Evolutionary conservation across 768 basidiomycete species (phyloP).

Genomic region (Boletus barrowsii): DNA sequence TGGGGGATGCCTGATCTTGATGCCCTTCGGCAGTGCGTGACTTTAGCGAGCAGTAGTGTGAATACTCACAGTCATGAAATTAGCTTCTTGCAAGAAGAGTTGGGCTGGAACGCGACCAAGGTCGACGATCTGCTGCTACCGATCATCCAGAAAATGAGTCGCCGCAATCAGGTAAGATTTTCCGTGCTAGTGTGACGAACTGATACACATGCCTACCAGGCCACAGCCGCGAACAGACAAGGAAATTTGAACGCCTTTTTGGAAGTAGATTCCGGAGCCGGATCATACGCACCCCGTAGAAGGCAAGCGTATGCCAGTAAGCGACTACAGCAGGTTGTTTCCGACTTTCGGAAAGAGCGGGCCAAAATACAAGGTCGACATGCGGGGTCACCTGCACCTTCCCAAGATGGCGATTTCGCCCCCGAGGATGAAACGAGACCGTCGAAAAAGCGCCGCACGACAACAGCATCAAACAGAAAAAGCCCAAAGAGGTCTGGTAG

Average conservation of each 20-base stretch:
- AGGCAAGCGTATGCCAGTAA: conserved; percentile 83
- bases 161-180: conserved; percentile 63
- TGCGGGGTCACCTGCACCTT: conserved; percentile 12
- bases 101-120: conserved; percentile 78
- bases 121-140: conserved; percentile 90
- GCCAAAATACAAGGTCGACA: conserved; percentile 16
- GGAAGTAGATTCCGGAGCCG: conserved; percentile 63
- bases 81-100: conserved; percentile 73
- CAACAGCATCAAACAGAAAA: conserved; percentile 15
- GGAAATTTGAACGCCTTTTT: conserved; percentile 74
- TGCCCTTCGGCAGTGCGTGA: conserved; percentile 72
- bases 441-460: conserved; percentile 33
- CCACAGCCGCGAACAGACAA: conserved; percentile 69
- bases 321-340: conserved; percentile 82
- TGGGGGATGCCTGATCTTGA: conserved; percentile 98
- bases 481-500: background rate
- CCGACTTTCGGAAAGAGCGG: conserved; percentile 63
- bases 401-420: conserved; percentile 28
- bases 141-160: conserved; percentile 85
- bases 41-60: conserved; percentile 2
- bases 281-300: conserved; percentile 71
- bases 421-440: conserved; percentile 26
- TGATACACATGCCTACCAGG: conserved; percentile 34
- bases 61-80: conserved; percentile 9
- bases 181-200: background rate